Conservation (phyloP, 768 basidiomycete genomes). For the Boletellus sp. region DNA sequence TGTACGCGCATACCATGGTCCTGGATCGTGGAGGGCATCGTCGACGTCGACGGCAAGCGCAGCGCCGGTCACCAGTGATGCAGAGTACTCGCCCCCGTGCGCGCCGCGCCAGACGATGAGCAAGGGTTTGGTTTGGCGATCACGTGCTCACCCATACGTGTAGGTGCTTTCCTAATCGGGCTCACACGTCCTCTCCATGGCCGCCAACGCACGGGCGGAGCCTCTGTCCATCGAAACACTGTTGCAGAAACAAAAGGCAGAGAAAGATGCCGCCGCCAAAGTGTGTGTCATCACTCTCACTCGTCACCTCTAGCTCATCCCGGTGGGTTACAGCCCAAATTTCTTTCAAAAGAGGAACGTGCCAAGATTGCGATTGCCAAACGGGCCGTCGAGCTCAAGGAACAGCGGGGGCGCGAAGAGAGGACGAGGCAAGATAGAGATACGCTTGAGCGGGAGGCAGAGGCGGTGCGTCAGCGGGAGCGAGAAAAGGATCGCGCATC, state of each 20-base stretch:
- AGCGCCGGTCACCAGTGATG: conserved; percentile 19
- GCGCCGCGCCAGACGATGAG: conserved; percentile 24
- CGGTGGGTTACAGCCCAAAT: conserved; percentile 67
- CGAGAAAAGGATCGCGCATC: conserved; percentile 33
- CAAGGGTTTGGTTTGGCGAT: conserved; percentile 14
- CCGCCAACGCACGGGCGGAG: conserved; percentile 41
- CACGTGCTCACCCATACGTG: conserved; percentile 12
- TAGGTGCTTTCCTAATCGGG: conserved; percentile 11
- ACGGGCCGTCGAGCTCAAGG: conserved; percentile 77
- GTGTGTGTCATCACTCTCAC: conserved; percentile 36
- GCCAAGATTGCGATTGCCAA: conserved; percentile 85
- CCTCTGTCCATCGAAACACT: conserved; percentile 89
- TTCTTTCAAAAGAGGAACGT: conserved; percentile 89
- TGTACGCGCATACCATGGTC: conserved; percentile 29
- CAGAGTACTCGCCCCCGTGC: too few relatives aligned
- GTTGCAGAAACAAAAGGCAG: conserved; percentile 80
- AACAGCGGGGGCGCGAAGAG: conserved; percentile 67
- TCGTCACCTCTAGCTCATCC: background rate
- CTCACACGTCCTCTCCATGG: conserved; percentile 35
- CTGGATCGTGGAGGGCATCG: conserved; percentile 7
- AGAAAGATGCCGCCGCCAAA: conserved; percentile 89
- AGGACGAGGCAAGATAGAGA: conserved; percentile 58
- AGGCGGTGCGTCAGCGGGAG: conserved; percentile 55
- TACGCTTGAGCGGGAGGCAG: conserved; percentile 70
- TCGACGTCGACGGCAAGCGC: conserved; percentile 11